Evolutionary conservation across 2,329 filamentous ascomycete species (phyloP).

Genomic region (Fusarium euwallaceae): DNA sequence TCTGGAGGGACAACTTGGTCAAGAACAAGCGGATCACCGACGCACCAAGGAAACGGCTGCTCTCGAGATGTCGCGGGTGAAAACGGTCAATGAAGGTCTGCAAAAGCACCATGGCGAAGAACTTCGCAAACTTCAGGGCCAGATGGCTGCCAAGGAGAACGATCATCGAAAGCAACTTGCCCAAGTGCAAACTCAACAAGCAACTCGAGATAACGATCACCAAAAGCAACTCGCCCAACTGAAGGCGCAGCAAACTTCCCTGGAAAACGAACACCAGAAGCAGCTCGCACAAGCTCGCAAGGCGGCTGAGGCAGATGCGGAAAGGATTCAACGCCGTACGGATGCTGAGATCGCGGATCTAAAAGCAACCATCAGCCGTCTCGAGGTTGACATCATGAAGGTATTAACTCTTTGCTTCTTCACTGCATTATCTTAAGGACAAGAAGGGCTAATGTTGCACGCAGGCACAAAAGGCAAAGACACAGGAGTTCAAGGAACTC

Average conservation of each 20-base stretch:
- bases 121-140: constrained; percentile 56
- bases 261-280: constrained; percentile 54
- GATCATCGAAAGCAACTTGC: constrained; percentile 49
- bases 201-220: constrained; percentile 44
- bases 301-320: constrained; percentile 61
- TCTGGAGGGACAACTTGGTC: constrained; percentile 70
- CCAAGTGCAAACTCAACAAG: constrained; percentile 49
- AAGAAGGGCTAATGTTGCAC: constrained; percentile 5
- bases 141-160: constrained; percentile 48
- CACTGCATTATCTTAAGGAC: not conserved
- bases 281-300: constrained; percentile 63
- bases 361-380: constrained; percentile 68
- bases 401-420: constrained; percentile 50
- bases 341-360: constrained; percentile 76
- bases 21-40: constrained; percentile 80
- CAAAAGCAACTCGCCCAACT: constrained; percentile 45
- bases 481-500: constrained; percentile 61
- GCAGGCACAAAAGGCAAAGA: constrained; percentile 71
- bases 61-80: constrained; percentile 60
- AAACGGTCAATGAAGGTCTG: constrained; percentile 77
- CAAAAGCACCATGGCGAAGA: constrained; percentile 79
- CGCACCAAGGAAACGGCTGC: constrained; percentile 69
- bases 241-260: constrained; percentile 34
- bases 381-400: constrained; percentile 75
- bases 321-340: constrained; percentile 61